phyloP scores from a whole-genome alignment of 2,329 filamentous ascomycete species.

The Epicoccum nigrum region DNA sequence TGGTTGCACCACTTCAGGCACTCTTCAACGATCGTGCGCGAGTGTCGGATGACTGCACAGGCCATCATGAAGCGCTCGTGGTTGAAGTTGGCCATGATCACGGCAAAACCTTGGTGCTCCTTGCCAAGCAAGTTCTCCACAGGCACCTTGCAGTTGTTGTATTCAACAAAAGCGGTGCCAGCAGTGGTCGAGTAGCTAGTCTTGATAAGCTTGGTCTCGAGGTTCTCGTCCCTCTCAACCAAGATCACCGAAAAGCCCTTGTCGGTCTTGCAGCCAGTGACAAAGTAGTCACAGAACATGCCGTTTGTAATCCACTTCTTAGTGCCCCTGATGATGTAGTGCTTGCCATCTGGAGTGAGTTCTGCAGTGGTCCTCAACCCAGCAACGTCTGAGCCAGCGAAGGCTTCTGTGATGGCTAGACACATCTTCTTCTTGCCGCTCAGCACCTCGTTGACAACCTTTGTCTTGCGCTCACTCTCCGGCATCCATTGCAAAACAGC shows the following conservation, averaged over 20 bases:
- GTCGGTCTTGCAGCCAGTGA: conserved; percentile 77
- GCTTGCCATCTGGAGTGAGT: conserved; percentile 48
- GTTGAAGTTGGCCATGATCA: conserved; percentile 88
- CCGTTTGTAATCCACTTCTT: conserved; percentile 92
- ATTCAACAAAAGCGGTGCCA: conserved; percentile 79
- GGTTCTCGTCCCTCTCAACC: conserved; percentile 73
- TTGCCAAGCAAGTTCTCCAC: conserved; percentile 77
- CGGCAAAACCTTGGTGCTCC: conserved; percentile 84
- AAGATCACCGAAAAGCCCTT: conserved; percentile 80
- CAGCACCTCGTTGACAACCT: conserved; percentile 74
- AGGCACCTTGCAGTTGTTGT: conserved; percentile 86
- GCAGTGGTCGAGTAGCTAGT: conserved; percentile 80
- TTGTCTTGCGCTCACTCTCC: conserved; percentile 68
- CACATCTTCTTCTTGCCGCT: conserved; percentile 87
- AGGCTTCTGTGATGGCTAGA: conserved; percentile 86
- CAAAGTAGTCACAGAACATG: conserved; percentile 81
- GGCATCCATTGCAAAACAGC: conserved; percentile 80
- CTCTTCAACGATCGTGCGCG: conserved; percentile 76
- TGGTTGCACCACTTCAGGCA: conserved; percentile 90
- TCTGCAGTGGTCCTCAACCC: conserved; percentile 76
- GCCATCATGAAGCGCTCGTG: conserved; percentile 82
- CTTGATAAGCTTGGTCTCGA: conserved; percentile 80
- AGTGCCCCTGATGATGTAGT: conserved; percentile 68
- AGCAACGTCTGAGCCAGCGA: conserved; percentile 83
- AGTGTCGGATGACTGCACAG: conserved; percentile 67